phyloP scores from a whole-genome alignment of 1,284 basidiomycete genomes.

The Uromyces viciae-fabae region DNA sequence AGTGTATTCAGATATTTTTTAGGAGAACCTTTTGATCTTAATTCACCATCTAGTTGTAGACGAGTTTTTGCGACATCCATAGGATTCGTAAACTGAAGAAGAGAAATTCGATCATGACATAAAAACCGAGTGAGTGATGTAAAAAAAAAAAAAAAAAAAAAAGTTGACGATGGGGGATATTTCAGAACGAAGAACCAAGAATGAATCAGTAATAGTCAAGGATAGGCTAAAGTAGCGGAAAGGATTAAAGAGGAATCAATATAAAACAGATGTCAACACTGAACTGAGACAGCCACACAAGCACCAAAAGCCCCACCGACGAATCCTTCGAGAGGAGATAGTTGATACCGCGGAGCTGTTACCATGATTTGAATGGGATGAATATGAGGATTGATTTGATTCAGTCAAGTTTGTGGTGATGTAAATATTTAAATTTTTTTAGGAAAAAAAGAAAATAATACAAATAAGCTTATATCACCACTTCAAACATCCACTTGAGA shows the following conservation, averaged over 20 bases:
- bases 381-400: too few relatives aligned
- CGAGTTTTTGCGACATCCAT: slow-evolving; percentile 87
- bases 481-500: too few relatives aligned
- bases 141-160: background rate
- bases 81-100: slow-evolving; percentile 42
- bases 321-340: slow-evolving; percentile 33
- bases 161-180: background rate
- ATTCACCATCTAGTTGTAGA: slow-evolving; percentile 87
- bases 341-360: slow-evolving; percentile 2
- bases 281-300: slow-evolving; percentile 43
- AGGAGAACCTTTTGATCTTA: slow-evolving; percentile 54
- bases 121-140: too few relatives aligned
- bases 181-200: background rate
- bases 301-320: slow-evolving; percentile 40
- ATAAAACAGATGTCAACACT: background rate
- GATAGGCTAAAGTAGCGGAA: too few relatives aligned
- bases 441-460: too few relatives aligned
- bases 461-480: too few relatives aligned
- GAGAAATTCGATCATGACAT: background rate
- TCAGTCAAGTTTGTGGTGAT: too few relatives aligned
- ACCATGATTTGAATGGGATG: too few relatives aligned
- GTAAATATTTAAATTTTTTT: too few relatives aligned
- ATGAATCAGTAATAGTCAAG: too few relatives aligned
- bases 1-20: slow-evolving; percentile 31
- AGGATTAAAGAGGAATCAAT: background rate